Evolutionary conservation across 768 basidiomycete genomes (phyloP), one percentile per base, ranked within the genome.

Genomic region (Rhizopogon sp.): DNA sequence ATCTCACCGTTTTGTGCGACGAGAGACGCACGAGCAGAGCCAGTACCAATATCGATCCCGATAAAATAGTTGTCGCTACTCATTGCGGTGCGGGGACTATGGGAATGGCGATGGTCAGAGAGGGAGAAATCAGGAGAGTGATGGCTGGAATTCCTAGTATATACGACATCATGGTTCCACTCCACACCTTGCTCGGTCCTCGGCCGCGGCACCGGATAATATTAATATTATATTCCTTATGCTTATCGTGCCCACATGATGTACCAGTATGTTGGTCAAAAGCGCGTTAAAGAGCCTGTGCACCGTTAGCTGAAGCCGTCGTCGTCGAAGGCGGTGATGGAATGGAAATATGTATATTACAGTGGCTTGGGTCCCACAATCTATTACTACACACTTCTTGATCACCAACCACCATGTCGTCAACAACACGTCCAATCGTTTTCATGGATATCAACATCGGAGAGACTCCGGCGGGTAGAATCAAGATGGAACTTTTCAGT

Each of bases 371-470:
- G 17, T 45, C 33, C 40, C 6, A n/a, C 40, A 29, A 43, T 35
- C 25, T 20, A 28, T 35, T 33, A 35, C 17, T 13, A 13, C 7
- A 22, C 8, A 10, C 13, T 35, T 53, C 20, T 50, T 28, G 52
- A 47, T 35, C n/a, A 35, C 22, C 11, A 31, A 37, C 17, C 16
- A 28, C 35, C 44, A 78, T 78, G 76, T 72, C 81, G 33, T 74
- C 76, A 17, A 69, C 77, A 31, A 74, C 78, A 2, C 82, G 96
- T 16, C 96, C 97, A 0, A 76, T 99, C 45, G 94, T 97, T 54
- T 99, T 99, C 70, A 95, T 99, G 85, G 97, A 99, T 67, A 77
- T 98, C 57, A 83, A 90, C 47, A 98, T 99, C 47, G 97, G 97
- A 43, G 96, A 98, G 74, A 98, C 94, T 0, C 91, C 92, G 33